Conservation (phyloP, 2,329 filamentous ascomycete species). For the Beauveria varroae region DNA sequence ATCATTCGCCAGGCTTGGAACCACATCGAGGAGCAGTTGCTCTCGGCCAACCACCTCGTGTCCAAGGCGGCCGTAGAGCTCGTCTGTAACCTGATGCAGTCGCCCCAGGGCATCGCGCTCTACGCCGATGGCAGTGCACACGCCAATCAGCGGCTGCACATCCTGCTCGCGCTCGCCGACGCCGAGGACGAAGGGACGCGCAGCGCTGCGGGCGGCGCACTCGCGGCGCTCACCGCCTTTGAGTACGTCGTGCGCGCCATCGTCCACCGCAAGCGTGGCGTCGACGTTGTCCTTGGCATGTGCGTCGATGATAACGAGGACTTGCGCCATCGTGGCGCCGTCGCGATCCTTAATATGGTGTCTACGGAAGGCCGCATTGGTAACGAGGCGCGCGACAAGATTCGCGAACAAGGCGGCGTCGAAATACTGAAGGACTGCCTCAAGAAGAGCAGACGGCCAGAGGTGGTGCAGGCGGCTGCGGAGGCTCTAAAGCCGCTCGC, state of each 20-base stretch:
- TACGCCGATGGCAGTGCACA: slow-evolving; percentile 62
- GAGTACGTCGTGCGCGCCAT: slow-evolving; percentile 67
- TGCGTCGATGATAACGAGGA: slow-evolving; percentile 67
- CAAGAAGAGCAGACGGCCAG: slow-evolving; percentile 58
- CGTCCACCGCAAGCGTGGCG: slow-evolving; percentile 61
- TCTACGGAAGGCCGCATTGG: slow-evolving; percentile 59
- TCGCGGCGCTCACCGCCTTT: slow-evolving; percentile 76
- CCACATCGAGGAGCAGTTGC: slow-evolving; percentile 73
- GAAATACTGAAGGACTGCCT: slow-evolving; percentile 63
- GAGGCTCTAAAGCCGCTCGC: slow-evolving; percentile 65
- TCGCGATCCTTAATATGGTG: slow-evolving; percentile 67
- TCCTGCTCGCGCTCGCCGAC: slow-evolving; percentile 81
- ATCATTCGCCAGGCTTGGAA: slow-evolving; percentile 71
- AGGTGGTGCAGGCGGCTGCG: slow-evolving; percentile 64
- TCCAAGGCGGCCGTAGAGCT: slow-evolving; percentile 81
- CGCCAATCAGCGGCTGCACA: slow-evolving; percentile 67
- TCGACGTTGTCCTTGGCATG: slow-evolving; percentile 71
- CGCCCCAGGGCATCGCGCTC: slow-evolving; percentile 56
- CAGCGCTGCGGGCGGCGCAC: slow-evolving; percentile 76
- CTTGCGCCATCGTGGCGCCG: slow-evolving; percentile 64
- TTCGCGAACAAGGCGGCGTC: slow-evolving; percentile 56
- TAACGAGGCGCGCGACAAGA: slow-evolving; percentile 47
- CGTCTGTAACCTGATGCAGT: slow-evolving; percentile 80
- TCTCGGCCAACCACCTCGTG: slow-evolving; percentile 67
- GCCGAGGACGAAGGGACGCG: slow-evolving; percentile 74